Base-by-base conservation (phyloP, 2,329 filamentous ascomycete genomes). In the Colletotrichum lentis region DNA sequence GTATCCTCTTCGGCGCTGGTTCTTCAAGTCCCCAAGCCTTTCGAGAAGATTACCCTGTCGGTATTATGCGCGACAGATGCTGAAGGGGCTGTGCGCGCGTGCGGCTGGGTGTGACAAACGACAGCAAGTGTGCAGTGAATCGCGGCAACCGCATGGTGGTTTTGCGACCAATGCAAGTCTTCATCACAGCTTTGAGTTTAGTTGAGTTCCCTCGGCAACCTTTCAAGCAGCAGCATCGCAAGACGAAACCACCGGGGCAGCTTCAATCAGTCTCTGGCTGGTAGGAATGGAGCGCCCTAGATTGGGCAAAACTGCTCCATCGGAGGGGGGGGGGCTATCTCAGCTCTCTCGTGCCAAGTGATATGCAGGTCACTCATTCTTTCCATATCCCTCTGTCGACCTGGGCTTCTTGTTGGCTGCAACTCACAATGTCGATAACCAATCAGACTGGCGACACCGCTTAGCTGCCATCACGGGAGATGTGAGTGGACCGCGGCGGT, bases 111-210 rank as follows among this genome's bases (percentile, higher is more conserved):
- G 62, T 56, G 62, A 68, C 62, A 60, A 65, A 56, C 55, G 66
- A 69, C 66, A 70, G 66, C 69, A 69, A 66, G 59, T 70, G 62
- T 44, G 66, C 66, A 64, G 50, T 44, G 41, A 58, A 52, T 58
- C 53, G 58, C 58, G 67, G 62, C 61, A 71, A 44, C 49, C 54
- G 67, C 69, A 71, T 70, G 49, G 64, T 70, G 49, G 64, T 37
- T 64, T 44, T 53, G 49, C 58, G 22, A 20, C 37, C 35, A 50
- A 69, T 71, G 58, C 67, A 61, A 53, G 54, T 27, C 44, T 35
- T 49, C 24, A 50, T 71, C 67, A 67, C 67, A 60, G 31, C 35
- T 39, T n/a, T 31, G 35, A 49, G 31, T 35, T 35, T 35, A 35
- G 31, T 37, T 14, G 43, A 39, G 39, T 37, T 12, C 55, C 39